Percentiles rank a stretch among this genome's conserved stretches.
Conservation (phyloP, 2,329 filamentous ascomycete species). For the Sarocladiaceae sp. region DNA sequence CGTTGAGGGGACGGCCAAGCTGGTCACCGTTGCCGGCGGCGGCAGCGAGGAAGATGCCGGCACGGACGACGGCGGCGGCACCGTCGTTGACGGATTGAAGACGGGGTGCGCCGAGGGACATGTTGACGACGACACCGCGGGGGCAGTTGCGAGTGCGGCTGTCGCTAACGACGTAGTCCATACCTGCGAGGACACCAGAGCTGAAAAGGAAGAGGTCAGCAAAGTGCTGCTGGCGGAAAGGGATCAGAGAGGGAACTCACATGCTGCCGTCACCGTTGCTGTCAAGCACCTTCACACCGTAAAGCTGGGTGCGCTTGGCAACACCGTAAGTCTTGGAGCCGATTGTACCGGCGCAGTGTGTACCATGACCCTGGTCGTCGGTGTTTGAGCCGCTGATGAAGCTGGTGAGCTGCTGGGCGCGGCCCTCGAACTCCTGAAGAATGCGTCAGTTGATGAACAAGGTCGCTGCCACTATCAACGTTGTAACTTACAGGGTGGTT, state of each 20-base stretch:
- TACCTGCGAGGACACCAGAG: slow-evolving; percentile 37
- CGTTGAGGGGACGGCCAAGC: slow-evolving; percentile 35
- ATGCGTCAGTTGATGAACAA: not conserved
- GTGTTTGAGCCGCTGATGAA: slow-evolving; percentile 29
- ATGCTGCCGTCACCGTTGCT: slow-evolving; percentile 17
- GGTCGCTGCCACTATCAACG: not conserved
- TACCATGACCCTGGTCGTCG: slow-evolving; percentile 50
- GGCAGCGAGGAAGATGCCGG: slow-evolving; percentile 43
- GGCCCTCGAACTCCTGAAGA: slow-evolving; percentile 28
- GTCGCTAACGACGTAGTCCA: slow-evolving; percentile 40
- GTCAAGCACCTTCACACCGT: slow-evolving; percentile 49
- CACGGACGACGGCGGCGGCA: slow-evolving; percentile 35
- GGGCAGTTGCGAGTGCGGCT: slow-evolving; percentile 26
- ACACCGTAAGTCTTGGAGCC: slow-evolving; percentile 51
- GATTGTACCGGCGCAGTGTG: slow-evolving; percentile 50
- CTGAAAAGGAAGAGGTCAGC: slow-evolving; percentile 8
- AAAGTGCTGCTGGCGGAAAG: not conserved
- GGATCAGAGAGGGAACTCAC: slow-evolving; percentile 3
- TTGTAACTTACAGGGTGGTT: slow-evolving; percentile 22
- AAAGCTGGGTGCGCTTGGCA: slow-evolving; percentile 44
- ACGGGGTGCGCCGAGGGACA: slow-evolving; percentile 43
- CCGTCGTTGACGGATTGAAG: slow-evolving; percentile 41
- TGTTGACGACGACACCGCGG: slow-evolving; percentile 41
- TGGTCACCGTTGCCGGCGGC: slow-evolving; percentile 45
- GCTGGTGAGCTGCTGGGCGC: slow-evolving; percentile 25